These are phyloP conservation scores for Coemansia sp. DNA, from an alignment of 192 early-diverging fungal genomes.

Conservation along the genomic window DNA sequence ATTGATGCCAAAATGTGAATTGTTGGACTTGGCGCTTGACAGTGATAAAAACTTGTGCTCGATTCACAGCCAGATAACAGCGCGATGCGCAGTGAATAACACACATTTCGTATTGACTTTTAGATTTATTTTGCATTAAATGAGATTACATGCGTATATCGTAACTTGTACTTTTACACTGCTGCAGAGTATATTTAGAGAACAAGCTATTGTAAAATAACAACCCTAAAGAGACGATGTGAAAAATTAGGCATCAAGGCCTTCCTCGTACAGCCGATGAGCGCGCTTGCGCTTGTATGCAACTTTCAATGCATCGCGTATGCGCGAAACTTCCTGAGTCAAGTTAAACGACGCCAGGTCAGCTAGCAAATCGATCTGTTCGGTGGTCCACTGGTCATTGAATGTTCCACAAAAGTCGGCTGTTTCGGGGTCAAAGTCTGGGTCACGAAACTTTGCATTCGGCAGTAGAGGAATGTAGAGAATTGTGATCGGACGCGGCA, in stretches of 20 bases:
- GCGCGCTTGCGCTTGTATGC: conserved; percentile 57
- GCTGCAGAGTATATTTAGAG: no score
- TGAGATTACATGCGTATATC: no score
- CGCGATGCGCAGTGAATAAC: no score
- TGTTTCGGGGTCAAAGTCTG: conserved; percentile 64
- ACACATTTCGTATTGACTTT: no score
- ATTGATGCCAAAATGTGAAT: no score
- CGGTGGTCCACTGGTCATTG: conserved; percentile 67
- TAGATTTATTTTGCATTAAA: no score
- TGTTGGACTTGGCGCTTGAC: no score
- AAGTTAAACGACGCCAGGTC: conserved; percentile 61
- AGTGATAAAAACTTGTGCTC: no score
- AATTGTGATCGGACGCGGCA: conserved; percentile 37
- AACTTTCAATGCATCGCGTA: conserved; percentile 46
- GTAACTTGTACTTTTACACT: no score
- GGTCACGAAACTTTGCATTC: conserved; percentile 57
- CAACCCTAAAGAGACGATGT: no score
- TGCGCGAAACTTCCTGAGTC: conserved; percentile 55
- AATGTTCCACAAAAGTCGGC: conserved; percentile 66
- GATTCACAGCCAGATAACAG: no score
- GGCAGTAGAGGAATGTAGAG: conserved; percentile 68
- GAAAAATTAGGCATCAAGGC: not conserved
- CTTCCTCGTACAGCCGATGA: conserved; percentile 24
- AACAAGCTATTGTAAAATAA: no score
- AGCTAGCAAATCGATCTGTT: conserved; percentile 64